Percentiles rank a stretch among this genome's conserved stretches.
phyloP scores from a whole-genome alignment of 2,329 filamentous ascomycete species.

The Ciborinia camelliae region DNA sequence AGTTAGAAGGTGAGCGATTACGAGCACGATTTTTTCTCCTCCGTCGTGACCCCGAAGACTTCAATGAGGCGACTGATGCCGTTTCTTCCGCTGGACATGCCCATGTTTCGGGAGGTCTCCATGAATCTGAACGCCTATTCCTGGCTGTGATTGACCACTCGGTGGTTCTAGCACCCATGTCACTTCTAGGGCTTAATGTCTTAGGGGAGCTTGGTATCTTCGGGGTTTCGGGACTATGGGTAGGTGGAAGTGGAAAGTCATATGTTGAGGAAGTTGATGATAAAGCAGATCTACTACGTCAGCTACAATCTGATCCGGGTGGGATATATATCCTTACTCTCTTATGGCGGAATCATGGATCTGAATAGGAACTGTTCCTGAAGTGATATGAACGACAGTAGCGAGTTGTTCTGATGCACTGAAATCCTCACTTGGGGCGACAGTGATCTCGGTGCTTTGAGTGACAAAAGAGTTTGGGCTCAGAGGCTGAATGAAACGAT shows the following conservation, averaged over 20 bases:
- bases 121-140: conserved; percentile 22
- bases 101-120: conserved; percentile 32
- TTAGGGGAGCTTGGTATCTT: conserved; percentile 8
- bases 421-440: conserved; percentile 39
- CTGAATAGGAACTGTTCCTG: conserved; percentile 26
- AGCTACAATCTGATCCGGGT: background rate
- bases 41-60: conserved; percentile 9
- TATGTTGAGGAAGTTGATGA: conserved; percentile 24
- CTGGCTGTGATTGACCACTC: conserved; percentile 20
- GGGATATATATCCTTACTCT: conserved; percentile 17
- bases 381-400: conserved; percentile 41
- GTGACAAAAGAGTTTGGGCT: conserved; percentile 45
- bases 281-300: conserved; percentile 15
- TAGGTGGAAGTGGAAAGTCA: conserved; percentile 28
- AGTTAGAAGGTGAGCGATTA: conserved; percentile 16
- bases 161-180: conserved; percentile 19
- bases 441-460: conserved; percentile 41
- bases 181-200: conserved; percentile 1
- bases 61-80: conserved; percentile 11
- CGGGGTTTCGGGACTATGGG: conserved; percentile 2
- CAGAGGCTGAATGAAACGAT: conserved; percentile 40
- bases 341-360: conserved; percentile 22
- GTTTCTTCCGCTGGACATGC: conserved; percentile 19
- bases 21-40: conserved; percentile 10
- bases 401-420: conserved; percentile 36